phyloP scores from a whole-genome alignment of 208 protist genomes.

The Novymonas esmeraldas region DNA sequence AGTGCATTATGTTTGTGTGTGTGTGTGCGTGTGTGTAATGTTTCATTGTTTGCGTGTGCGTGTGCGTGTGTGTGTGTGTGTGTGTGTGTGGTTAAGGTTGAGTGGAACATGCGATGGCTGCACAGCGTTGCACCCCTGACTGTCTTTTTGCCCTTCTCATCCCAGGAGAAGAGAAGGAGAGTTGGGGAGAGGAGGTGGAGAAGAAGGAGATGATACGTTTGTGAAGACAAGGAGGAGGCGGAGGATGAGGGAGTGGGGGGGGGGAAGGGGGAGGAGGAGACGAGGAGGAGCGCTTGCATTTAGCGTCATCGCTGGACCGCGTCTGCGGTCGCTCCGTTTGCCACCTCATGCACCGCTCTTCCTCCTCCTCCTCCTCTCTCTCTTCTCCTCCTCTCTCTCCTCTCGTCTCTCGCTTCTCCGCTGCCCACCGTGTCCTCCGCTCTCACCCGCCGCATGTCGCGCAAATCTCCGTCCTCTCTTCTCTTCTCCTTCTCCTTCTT shows the following conservation, averaged over 20 bases:
- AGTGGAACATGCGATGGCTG: background rate
- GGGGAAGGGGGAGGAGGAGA: too few species aligned
- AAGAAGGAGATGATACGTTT: too few species aligned
- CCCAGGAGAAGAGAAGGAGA: too few species aligned
- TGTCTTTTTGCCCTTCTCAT: too few species aligned
- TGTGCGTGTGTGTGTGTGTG: too few species aligned
- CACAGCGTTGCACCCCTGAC: background rate
- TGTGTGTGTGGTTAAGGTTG: background rate
- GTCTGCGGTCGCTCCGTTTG: background rate
- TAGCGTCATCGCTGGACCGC: background rate
- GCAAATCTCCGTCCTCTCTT: background rate
- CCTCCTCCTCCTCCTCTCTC: background rate
- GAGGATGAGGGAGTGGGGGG: too few species aligned
- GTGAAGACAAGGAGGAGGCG: too few species aligned
- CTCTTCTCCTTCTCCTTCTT: background rate
- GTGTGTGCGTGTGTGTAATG: background rate
- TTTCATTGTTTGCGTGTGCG: background rate
- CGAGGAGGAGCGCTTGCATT: too few species aligned
- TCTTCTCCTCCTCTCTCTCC: background rate
- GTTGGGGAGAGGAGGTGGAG: too few species aligned
- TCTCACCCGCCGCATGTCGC: too few species aligned
- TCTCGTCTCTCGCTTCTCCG: slow-evolving; percentile 10
- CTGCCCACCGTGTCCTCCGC: background rate
- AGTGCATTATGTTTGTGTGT: slow-evolving; percentile 10
- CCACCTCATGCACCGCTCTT: background rate